Percentiles rank a stretch among this genome's conserved stretches.
phyloP scores from a whole-genome alignment of 192 early-diverging fungal species.

The Paraglomus occultum region DNA sequence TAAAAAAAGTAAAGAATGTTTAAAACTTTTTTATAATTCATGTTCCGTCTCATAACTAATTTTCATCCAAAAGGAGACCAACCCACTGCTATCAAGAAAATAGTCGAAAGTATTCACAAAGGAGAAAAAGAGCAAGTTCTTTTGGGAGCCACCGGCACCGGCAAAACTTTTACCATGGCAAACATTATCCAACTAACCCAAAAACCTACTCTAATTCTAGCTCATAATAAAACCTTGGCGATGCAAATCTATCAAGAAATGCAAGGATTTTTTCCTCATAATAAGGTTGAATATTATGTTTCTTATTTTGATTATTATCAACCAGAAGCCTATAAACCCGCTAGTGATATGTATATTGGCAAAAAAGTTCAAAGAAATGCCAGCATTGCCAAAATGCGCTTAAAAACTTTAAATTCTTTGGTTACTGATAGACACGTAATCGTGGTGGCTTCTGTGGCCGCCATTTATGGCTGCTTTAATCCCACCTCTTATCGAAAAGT shows the following conservation, averaged over 20 bases:
- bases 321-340: conserved; percentile 15
- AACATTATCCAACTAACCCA: conserved; percentile 17
- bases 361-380: not conserved
- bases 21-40: not conserved
- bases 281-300: conserved; percentile 17
- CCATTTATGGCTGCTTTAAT: conserved; percentile 8
- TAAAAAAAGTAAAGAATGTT: no score
- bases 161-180: conserved; percentile 24
- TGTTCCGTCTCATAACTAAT: not conserved
- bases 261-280: conserved; percentile 22
- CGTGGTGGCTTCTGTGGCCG: not conserved
- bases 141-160: conserved; percentile 16
- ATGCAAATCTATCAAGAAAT: conserved; percentile 27
- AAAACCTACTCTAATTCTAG: conserved; percentile 17
- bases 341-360: not conserved
- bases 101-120: not conserved
- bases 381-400: no score
- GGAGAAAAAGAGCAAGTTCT: conserved; percentile 9
- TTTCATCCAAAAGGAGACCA: conserved; percentile 11
- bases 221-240: conserved; percentile 16
- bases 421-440: not conserved
- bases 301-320: conserved; percentile 22
- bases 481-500: conserved; percentile 4
- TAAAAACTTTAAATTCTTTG: not conserved
- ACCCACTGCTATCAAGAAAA: not conserved